Percentiles rank a stretch among this genome's conserved stretches.
Conservation (phyloP, 2,329 filamentous ascomycete genomes). For the Phialemoniopsis sp. region DNA sequence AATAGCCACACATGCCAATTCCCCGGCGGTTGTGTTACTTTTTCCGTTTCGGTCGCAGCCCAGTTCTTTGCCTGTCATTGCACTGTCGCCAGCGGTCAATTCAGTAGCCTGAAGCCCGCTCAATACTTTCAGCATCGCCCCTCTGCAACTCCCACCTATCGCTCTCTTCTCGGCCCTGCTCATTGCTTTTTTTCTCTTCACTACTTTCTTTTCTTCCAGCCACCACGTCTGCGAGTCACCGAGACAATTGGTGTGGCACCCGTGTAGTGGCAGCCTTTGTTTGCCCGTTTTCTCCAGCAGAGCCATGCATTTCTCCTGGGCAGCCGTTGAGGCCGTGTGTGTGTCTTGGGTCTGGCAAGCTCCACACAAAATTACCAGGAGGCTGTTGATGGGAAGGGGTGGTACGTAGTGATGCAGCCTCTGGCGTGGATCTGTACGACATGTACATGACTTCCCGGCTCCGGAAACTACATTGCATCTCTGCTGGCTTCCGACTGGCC, state of each 20-base stretch:
- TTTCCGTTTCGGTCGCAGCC: no score
- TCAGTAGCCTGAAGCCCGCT: no score
- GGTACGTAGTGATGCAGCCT: background rate
- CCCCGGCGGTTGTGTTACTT: no score
- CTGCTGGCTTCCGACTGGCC: background rate
- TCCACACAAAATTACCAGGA: slow-evolving; percentile 2
- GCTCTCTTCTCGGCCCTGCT: no score
- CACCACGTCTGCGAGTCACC: background rate
- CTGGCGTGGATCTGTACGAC: slow-evolving; percentile 5
- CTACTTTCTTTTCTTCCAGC: no score
- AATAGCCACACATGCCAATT: no score
- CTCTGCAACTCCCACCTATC: no score
- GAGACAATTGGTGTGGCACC: background rate
- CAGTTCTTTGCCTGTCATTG: no score
- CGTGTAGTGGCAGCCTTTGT: background rate
- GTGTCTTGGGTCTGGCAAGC: background rate
- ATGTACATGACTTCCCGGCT: background rate
- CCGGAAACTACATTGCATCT: background rate
- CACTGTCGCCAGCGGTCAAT: no score
- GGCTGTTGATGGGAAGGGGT: background rate
- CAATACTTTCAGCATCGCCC: no score
- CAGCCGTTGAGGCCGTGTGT: background rate
- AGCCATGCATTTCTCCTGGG: background rate
- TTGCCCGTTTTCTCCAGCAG: background rate
- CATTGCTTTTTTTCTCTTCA: no score